phyloP scores from a whole-genome alignment of 176 grass and related monocot genomes.

The Musa itinerans region DNA sequence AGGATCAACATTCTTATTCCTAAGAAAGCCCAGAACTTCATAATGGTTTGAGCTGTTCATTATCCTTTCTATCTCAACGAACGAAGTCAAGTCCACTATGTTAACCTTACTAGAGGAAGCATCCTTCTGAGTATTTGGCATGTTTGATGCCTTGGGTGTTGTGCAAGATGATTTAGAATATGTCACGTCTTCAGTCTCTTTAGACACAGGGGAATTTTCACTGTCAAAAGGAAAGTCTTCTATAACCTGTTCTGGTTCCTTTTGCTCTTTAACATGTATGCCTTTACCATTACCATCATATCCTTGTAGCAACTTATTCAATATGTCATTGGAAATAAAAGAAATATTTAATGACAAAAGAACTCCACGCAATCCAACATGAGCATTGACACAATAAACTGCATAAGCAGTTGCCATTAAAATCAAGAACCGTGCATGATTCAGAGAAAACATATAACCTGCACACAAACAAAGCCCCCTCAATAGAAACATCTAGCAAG shows the following conservation, averaged over 20 bases:
- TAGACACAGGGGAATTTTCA: constrained; percentile 59
- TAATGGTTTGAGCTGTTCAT: constrained; percentile 74
- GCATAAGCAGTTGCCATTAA: constrained; percentile 70
- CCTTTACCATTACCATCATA: constrained; percentile 42
- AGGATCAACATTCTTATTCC: constrained; percentile 43
- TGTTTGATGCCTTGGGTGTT: constrained; percentile 43
- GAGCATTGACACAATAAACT: constrained; percentile 66
- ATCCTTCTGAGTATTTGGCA: constrained; percentile 62
- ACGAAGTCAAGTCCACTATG: constrained; percentile 50
- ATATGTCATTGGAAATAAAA: constrained; percentile 85
- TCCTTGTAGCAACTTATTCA: constrained; percentile 78
- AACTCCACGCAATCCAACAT: constrained; percentile 66
- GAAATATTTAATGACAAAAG: constrained; percentile 83
- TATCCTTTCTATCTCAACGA: constrained; percentile 92
- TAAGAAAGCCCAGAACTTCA: constrained; percentile 67
- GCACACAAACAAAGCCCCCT: constrained; percentile 24
- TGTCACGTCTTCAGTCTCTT: constrained; percentile 49
- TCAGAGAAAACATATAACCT: constrained; percentile 91
- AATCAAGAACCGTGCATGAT: constrained; percentile 81
- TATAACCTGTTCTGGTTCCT: constrained; percentile 60
- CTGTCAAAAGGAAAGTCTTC: constrained; percentile 52
- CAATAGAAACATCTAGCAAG: neutral
- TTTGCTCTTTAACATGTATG: constrained; percentile 38
- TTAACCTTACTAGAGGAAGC: constrained; percentile 63
- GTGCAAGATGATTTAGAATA: constrained; percentile 59